Base-by-base conservation (phyloP, 257 asterid species). In the Jasminum sambac region DNA sequence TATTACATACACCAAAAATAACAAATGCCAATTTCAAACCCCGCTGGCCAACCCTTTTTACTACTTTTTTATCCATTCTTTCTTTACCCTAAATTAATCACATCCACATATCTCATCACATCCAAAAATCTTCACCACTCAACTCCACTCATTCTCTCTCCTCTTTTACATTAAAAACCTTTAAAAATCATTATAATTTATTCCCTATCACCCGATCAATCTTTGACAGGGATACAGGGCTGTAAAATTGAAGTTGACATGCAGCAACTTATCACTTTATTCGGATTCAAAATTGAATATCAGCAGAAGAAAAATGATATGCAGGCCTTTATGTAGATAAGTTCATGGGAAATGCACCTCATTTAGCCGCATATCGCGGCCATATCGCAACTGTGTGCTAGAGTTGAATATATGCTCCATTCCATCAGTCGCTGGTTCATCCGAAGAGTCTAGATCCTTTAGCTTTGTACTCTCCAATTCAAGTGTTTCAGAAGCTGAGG, bases 391-490 rank as follows among this genome's bases (percentile, higher is more conserved):
- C 81, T 88, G 96, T 74, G 95, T 89, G 84, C 90, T 84, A 67
- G 96, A 86, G 77, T 83, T 91, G 84, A 88, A 91, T 79, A 89
- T 85, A 85, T 95, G 93, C 66, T 89, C 98, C 99, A 95, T 95
- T 64, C 99, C 99, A 84, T 95, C 99, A 12, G 79, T 67, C 55
- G 81, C 83, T 48, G 90, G 82, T 72, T 95, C 99, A 74, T 89
- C 96, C 63, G 81, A 74, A 72, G 81, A 84, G 79, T 91, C 96
- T 71, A 74, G 72, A 70, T 85, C 96, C 81, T 89, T 96, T 63
- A 87, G 77, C 85, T 89, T 91, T 72, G 78, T 70, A 67, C 72
- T 82, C 50, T 87, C 98, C 70, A 82, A 71, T 77, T 88, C 98
- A 69, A 79, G 86, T 64, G 98, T 64, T 67, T 91, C 98, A 58